These are phyloP conservation scores for Penicillium silybi DNA, from an alignment of 495 filamentous ascomycete species.

Conservation along the genomic window DNA sequence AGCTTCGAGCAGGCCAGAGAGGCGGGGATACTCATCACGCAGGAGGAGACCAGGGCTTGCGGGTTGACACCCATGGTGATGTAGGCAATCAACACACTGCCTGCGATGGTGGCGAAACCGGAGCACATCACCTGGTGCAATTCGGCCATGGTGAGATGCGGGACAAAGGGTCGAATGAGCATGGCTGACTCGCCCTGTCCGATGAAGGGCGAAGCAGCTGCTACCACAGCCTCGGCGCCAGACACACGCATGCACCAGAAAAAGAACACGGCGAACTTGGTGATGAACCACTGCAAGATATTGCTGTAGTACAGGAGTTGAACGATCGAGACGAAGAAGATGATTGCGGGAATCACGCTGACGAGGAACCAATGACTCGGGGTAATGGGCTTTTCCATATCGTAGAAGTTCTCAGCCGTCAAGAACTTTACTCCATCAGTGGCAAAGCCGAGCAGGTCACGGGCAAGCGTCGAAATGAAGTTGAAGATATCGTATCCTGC, in stretches of 20 bases:
- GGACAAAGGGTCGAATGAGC: slow-evolving; percentile 82
- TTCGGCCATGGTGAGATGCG: slow-evolving; percentile 77
- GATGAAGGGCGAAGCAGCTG: slow-evolving; percentile 91
- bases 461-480: slow-evolving; percentile 71
- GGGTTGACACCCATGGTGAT: slow-evolving; percentile 75
- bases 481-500: slow-evolving; percentile 82
- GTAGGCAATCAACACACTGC: slow-evolving; percentile 76
- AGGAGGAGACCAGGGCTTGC: slow-evolving; percentile 81
- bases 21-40: slow-evolving; percentile 88
- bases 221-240: slow-evolving; percentile 89
- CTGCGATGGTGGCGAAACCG: slow-evolving; percentile 63
- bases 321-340: slow-evolving; percentile 88
- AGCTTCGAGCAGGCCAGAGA: slow-evolving; percentile 83
- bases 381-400: slow-evolving; percentile 7
- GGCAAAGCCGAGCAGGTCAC: slow-evolving; percentile 68
- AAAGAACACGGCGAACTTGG: slow-evolving; percentile 84
- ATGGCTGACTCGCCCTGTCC: slow-evolving; percentile 92
- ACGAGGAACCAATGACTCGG: slow-evolving; percentile 62
- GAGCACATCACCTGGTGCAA: slow-evolving; percentile 89
- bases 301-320: slow-evolving; percentile 76
- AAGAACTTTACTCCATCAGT: slow-evolving; percentile 66
- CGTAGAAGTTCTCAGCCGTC: slow-evolving; percentile 44
- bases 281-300: slow-evolving; percentile 80
- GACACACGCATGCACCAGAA: slow-evolving; percentile 87
- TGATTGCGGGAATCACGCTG: slow-evolving; percentile 73